These are phyloP conservation scores for Cymbopogon citratus DNA, from an alignment of 176 grass and related monocot genomes.

Conservation along the genomic window DNA sequence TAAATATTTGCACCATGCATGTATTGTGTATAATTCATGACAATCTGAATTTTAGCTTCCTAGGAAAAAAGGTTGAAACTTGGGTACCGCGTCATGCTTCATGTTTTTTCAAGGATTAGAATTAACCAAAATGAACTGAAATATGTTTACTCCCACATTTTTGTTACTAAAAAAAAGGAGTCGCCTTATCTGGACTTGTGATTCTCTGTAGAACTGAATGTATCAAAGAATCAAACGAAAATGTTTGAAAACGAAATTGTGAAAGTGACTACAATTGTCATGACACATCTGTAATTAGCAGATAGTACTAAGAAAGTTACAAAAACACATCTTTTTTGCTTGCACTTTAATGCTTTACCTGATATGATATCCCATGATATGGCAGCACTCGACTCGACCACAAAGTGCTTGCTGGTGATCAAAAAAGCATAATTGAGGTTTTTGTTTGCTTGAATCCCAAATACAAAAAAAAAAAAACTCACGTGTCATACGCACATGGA, in stretches of 20 bases:
- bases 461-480: not conserved
- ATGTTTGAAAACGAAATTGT: not conserved
- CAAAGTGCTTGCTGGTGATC: constrained; percentile 2
- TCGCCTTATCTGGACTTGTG: not conserved
- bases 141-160: not conserved
- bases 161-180: not conserved
- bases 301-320: not conserved
- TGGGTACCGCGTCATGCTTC: not conserved
- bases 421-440: constrained; percentile 4
- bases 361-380: not conserved
- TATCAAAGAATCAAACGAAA: not conserved
- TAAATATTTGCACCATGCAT: not conserved
- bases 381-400: not conserved
- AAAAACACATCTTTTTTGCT: not conserved
- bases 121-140: not conserved
- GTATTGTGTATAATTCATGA: not conserved
- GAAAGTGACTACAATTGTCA: not conserved
- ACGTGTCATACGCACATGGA: not conserved
- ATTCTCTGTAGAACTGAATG: not conserved
- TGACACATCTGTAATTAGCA: not conserved
- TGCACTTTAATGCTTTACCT: constrained; percentile 22
- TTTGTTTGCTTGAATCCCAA: not conserved
- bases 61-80: not conserved
- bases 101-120: not conserved
- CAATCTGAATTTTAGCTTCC: not conserved